Conservation (phyloP, 352 stramenopile genomes). For the Globisporangium perplexum region DNA sequence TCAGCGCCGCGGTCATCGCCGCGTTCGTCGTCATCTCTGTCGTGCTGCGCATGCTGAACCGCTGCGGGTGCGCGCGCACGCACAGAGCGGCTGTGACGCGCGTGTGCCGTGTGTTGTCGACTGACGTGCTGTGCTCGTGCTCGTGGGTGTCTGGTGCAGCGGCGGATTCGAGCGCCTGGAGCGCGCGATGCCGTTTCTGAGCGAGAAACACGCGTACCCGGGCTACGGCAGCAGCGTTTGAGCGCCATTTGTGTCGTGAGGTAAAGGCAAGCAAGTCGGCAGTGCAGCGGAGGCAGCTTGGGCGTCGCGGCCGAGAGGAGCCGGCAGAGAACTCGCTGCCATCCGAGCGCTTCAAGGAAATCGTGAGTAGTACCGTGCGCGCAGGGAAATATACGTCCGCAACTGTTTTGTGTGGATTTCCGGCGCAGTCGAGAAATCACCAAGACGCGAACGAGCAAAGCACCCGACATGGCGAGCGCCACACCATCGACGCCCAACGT, state of each 20-base stretch:
- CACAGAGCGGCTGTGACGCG: too few species aligned
- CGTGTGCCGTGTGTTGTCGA: neutral
- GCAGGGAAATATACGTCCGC: neutral
- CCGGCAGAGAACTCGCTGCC: too few species aligned
- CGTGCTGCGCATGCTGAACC: conserved; percentile 24
- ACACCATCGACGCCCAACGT: neutral
- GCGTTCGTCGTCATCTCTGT: conserved; percentile 57
- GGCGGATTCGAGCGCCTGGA: conserved; percentile 15
- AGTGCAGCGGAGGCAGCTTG: too few species aligned
- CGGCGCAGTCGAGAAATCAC: neutral
- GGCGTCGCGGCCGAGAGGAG: too few species aligned
- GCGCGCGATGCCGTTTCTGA: conserved; percentile 31
- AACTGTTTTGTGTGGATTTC: neutral
- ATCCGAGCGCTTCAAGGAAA: neutral
- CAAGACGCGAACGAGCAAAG: neutral
- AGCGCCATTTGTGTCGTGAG: neutral
- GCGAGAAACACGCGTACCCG: conserved; percentile 27
- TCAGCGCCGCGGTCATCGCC: conserved; percentile 50
- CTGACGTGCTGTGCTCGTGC: neutral
- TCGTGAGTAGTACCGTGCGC: neutral
- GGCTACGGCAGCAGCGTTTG: conserved; percentile 34
- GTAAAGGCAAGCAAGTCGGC: too few species aligned
- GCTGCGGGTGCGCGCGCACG: conserved; percentile 24
- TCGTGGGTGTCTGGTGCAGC: neutral
- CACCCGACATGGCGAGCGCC: too few species aligned